A percentile compares a stretch with the other conserved stretches of the same genome.
Conservation (phyloP, 2,329 filamentous ascomycete genomes). For the Nemania sp. region DNA sequence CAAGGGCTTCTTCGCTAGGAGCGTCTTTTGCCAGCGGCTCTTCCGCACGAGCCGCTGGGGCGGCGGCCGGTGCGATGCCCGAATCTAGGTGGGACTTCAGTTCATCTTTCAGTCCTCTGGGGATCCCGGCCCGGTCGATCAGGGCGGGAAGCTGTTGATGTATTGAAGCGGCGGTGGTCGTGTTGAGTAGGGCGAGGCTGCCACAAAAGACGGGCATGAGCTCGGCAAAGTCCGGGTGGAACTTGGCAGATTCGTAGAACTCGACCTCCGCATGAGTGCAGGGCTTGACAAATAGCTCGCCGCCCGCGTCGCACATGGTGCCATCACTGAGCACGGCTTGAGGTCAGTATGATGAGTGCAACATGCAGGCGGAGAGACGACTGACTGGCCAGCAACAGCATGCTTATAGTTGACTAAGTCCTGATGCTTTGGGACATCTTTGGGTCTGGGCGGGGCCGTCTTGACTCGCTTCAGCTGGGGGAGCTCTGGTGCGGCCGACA, state of each 20-base stretch:
- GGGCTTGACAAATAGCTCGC: conserved; percentile 90
- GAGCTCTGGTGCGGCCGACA: conserved; percentile 27
- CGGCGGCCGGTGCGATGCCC: not conserved
- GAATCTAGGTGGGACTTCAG: conserved; percentile 45
- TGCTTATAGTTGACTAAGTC: conserved; percentile 72
- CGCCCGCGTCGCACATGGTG: conserved; percentile 81
- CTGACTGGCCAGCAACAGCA: conserved; percentile 85
- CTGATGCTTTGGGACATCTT: conserved; percentile 58
- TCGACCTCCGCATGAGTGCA: conserved; percentile 83
- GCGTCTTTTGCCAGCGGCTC: conserved; percentile 18
- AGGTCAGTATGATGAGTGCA: conserved; percentile 27
- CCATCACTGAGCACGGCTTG: conserved; percentile 68
- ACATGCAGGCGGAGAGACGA: conserved; percentile 33
- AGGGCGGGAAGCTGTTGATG: conserved; percentile 54
- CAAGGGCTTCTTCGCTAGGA: conserved; percentile 26
- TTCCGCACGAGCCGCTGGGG: conserved; percentile 19
- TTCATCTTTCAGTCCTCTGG: conserved; percentile 49
- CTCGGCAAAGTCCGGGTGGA: conserved; percentile 73
- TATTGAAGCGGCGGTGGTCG: conserved; percentile 51
- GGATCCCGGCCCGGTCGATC: conserved; percentile 43
- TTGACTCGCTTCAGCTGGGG: conserved; percentile 32
- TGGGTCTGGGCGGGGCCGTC: conserved; percentile 30
- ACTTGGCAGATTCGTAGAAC: conserved; percentile 79
- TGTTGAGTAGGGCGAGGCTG: conserved; percentile 70
- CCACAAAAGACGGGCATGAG: conserved; percentile 89